A percentile compares a stretch with the other conserved stretches of the same genome.
Evolutionary conservation across 352 stramenopile species (phyloP).

Genomic region (Aphanomyces invadans): DNA sequence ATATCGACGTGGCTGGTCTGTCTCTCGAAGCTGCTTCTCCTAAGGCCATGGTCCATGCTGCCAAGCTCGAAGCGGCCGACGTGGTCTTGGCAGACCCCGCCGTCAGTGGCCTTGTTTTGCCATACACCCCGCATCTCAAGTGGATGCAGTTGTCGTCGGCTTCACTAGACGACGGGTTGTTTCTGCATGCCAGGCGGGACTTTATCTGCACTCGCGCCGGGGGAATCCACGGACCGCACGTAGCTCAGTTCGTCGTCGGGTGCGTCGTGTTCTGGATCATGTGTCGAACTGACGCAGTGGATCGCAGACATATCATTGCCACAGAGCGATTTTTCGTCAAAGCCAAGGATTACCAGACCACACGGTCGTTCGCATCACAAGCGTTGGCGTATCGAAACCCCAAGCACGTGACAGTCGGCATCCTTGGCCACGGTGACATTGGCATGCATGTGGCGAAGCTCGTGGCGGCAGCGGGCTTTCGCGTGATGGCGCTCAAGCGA

Average conservation of each 20-base stretch:
- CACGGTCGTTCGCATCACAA: neutral
- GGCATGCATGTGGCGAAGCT: neutral
- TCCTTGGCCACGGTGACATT: neutral
- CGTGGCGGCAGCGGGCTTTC: conserved; percentile 35
- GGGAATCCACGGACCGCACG: neutral
- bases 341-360: neutral
- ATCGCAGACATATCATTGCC: neutral
- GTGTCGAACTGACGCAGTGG: too few species aligned
- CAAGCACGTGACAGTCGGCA: neutral
- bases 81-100: neutral
- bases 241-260: neutral
- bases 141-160: neutral
- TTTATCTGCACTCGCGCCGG: neutral
- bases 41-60: too few species aligned
- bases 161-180: neutral
- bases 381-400: neutral
- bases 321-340: neutral
- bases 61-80: neutral
- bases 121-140: neutral
- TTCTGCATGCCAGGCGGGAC: neutral
- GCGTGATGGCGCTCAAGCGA: conserved; percentile 57
- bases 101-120: neutral
- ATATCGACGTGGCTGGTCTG: neutral
- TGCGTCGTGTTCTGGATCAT: too few species aligned
- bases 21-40: neutral